phyloP scores from a whole-genome alignment of 345 rosid genomes.

The Gossypium stocksii region DNA sequence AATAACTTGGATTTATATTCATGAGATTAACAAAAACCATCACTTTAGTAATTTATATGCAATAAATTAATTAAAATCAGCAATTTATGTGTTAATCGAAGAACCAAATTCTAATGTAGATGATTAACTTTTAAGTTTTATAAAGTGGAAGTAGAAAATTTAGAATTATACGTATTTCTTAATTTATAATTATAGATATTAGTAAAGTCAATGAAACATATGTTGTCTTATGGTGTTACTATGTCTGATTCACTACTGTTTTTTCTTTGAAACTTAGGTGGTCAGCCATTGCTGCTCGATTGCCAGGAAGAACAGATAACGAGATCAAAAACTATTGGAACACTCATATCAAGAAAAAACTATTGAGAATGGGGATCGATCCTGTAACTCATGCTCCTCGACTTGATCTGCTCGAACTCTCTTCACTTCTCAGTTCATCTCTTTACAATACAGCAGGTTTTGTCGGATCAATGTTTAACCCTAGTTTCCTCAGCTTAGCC shows the following conservation, averaged over 20 bases:
- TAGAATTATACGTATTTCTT: too few relatives aligned
- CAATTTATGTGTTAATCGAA: too few relatives aligned
- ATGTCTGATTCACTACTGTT: background rate
- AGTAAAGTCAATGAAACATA: background rate
- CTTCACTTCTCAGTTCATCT: slow-evolving; percentile 36
- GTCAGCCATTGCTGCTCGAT: slow-evolving; percentile 78
- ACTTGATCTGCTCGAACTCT: slow-evolving; percentile 53
- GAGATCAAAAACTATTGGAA: slow-evolving; percentile 92
- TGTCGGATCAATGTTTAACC: slow-evolving; percentile 26
- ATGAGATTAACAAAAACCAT: too few relatives aligned
- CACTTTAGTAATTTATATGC: too few relatives aligned
- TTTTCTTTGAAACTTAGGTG: slow-evolving; percentile 43
- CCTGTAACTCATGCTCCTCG: slow-evolving; percentile 78
- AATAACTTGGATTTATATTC: too few relatives aligned
- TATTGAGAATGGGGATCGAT: slow-evolving; percentile 76
- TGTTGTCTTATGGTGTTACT: background rate
- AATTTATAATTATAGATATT: too few relatives aligned
- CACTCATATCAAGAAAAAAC: slow-evolving; percentile 72
- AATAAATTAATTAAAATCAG: too few relatives aligned
- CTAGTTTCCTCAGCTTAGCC: slow-evolving; percentile 26
- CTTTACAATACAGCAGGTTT: slow-evolving; percentile 31
- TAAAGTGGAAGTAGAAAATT: too few relatives aligned
- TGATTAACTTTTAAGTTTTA: too few relatives aligned
- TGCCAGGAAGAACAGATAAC: slow-evolving; percentile 87
- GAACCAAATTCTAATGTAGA: too few relatives aligned